A percentile compares a stretch with the other conserved stretches of the same genome.
Conservation (phyloP, 495 filamentous ascomycete genomes). For the Neurospora discreta region DNA sequence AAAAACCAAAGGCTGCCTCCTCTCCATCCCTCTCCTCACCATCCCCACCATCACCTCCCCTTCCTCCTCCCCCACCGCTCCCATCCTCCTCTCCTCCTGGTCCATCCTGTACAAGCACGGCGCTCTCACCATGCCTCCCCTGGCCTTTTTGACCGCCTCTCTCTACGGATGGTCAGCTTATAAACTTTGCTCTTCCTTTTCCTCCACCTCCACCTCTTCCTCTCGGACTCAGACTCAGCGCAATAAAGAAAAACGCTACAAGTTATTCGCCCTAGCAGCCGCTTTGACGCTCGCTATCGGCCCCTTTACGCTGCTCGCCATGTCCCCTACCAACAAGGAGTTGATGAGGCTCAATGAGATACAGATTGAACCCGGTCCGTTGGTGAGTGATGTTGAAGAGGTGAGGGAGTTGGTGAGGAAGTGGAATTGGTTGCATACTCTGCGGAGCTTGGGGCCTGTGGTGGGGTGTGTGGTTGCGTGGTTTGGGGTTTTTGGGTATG, state of each 20-base stretch:
- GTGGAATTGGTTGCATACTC: background rate
- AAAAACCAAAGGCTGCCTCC: background rate
- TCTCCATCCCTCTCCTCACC: background rate
- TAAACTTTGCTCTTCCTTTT: background rate
- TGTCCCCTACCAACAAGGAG: slow-evolving; percentile 21
- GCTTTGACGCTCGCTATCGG: slow-evolving; percentile 13
- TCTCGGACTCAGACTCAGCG: background rate
- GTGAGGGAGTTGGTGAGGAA: background rate
- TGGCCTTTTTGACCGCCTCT: background rate
- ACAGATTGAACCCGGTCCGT: background rate
- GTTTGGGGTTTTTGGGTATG: background rate
- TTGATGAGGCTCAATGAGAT: slow-evolving; percentile 15
- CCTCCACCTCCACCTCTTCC: background rate
- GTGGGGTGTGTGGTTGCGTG: background rate
- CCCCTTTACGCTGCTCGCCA: slow-evolving; percentile 24
- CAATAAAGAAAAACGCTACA: background rate
- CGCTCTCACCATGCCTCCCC: background rate
- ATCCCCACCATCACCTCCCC: background rate
- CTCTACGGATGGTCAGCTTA: background rate
- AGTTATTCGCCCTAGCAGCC: background rate
- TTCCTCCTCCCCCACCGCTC: background rate
- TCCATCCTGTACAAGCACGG: background rate
- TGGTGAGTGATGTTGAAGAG: background rate
- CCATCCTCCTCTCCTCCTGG: background rate
- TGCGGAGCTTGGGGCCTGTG: background rate